Base-by-base conservation (phyloP, 345 rosid genomes). In the Toxicodendron radicans region DNA sequence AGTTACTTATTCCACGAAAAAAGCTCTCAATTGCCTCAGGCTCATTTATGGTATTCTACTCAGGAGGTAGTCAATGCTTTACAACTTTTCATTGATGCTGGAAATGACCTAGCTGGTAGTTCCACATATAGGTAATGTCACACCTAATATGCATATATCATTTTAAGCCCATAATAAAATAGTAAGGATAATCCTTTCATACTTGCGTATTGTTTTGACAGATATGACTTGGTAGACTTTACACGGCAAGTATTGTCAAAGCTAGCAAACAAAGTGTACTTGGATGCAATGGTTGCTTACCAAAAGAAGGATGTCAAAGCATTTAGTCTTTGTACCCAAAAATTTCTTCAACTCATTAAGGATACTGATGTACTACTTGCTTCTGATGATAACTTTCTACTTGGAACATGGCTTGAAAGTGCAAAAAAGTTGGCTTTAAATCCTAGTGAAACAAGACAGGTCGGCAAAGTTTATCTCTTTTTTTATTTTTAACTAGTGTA, bases 401-500 rank as follows among this genome's bases (percentile, higher is more conserved):
- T 95, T 0, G 99, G 99, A 61, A 86, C 97, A 51, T 92, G 97
- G 99, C 91, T 95, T 53, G 88, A 91, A 82, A 92, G 97, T 69
- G 95, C 97, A 20, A 91, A 87, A 80, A 83, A 79, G 56, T 54
- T 92, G 73, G 94, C 95, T 30, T 66, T 76, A 49, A 83, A 83
- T 84, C 78, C 86, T 52, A 62, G 63, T 52, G 99, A 95, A 83
- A 82, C 52, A 85, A 87, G 64, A 79, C 94, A 87, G 97, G 99
- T 90, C 46, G 80, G 87, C 62, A 57, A 61, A 30, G 46, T 33
- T 64, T 33, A 41, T 58, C 30, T 59, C 30, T 51, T 41, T 16
- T 14, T 73, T 61, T n/a, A 2, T 13, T 21, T 56, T 64, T 73
- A 18, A 43, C 10, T 13, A 18, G 10, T 63, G 12, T 38, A 38